Conservation (phyloP, 805 yeast genomes). For the Suhomyces emberorum region DNA sequence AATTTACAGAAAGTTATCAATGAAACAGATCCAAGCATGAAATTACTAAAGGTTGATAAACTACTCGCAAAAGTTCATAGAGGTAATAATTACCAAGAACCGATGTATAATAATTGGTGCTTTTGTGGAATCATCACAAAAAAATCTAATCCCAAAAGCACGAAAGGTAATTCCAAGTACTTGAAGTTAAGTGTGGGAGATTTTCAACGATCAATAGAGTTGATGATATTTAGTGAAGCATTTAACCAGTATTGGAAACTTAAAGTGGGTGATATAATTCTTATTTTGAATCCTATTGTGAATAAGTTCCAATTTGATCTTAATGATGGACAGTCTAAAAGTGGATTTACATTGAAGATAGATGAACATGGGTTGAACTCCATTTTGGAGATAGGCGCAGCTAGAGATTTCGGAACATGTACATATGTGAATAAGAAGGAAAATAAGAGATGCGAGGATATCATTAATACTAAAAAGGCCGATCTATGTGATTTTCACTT, state of each 20-base stretch:
- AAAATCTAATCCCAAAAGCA: slow-evolving; percentile 52
- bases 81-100: slow-evolving; percentile 61
- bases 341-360: slow-evolving; percentile 53
- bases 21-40: slow-evolving; percentile 33
- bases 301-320: slow-evolving; percentile 28
- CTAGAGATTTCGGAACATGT: slow-evolving; percentile 69
- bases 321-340: slow-evolving; percentile 13
- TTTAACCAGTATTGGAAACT: slow-evolving; percentile 72
- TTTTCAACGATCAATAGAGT: slow-evolving; percentile 55
- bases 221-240: slow-evolving; percentile 65
- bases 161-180: slow-evolving; percentile 47
- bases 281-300: slow-evolving; percentile 70
- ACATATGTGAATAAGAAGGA: slow-evolving; percentile 40
- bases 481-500: slow-evolving; percentile 71
- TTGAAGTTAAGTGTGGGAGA: slow-evolving; percentile 65
- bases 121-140: slow-evolving; percentile 63
- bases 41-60: slow-evolving; percentile 55
- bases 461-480: slow-evolving; percentile 52
- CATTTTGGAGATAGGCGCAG: slow-evolving; percentile 70
- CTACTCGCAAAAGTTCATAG: slow-evolving; percentile 63
- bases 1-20: slow-evolving; percentile 37
- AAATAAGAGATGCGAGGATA: slow-evolving; percentile 54
- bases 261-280: slow-evolving; percentile 69
- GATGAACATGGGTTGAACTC: slow-evolving; percentile 44
- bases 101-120: slow-evolving; percentile 75